Percentiles rank a stretch among this genome's conserved stretches.
Evolutionary conservation across 371 early-diverging fungal species (phyloP).

Genomic region (Conidiobolus incongruus): DNA sequence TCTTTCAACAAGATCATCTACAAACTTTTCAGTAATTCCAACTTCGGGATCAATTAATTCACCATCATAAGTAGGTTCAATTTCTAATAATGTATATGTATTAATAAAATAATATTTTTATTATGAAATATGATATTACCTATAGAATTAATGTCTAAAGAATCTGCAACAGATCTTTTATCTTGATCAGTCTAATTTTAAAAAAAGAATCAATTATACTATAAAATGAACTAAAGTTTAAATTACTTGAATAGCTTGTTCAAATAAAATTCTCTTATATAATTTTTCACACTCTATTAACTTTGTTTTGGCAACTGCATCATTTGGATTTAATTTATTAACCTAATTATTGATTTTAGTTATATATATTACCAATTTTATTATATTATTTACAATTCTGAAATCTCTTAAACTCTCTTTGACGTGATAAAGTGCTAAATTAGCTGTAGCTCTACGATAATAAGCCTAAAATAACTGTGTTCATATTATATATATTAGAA

Average conservation of each 20-base stretch:
- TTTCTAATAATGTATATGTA: conserved; percentile 15
- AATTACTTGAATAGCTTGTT: conserved; percentile 67
- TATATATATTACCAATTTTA: too few species aligned
- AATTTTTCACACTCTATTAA: conserved; percentile 73
- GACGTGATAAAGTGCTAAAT: conserved; percentile 60
- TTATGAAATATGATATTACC: conserved; percentile 12
- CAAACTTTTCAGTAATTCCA: conserved; percentile 51
- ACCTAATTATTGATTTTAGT: conserved; percentile 16
- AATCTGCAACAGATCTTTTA: conserved; percentile 19
- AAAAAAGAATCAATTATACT: too few species aligned
- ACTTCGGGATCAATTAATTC: conserved; percentile 24
- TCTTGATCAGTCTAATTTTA: conserved; percentile 16
- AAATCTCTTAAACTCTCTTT: conserved; percentile 71
- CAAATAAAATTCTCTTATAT: conserved; percentile 64
- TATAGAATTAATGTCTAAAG: conserved; percentile 18
- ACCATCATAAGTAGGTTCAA: conserved; percentile 48
- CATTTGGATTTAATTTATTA: conserved; percentile 34
- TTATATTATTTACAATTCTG: conserved; percentile 24
- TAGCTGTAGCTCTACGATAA: conserved; percentile 72
- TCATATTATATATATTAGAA: neutral
- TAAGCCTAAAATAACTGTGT: conserved; percentile 27
- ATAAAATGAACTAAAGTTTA: neutral
- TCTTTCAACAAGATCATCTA: conserved; percentile 43
- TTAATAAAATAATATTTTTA: conserved; percentile 6
- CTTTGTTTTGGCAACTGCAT: conserved; percentile 41